Conservation (phyloP, 2,329 filamentous ascomycete species). For the Fusarium sambucinum region DNA sequence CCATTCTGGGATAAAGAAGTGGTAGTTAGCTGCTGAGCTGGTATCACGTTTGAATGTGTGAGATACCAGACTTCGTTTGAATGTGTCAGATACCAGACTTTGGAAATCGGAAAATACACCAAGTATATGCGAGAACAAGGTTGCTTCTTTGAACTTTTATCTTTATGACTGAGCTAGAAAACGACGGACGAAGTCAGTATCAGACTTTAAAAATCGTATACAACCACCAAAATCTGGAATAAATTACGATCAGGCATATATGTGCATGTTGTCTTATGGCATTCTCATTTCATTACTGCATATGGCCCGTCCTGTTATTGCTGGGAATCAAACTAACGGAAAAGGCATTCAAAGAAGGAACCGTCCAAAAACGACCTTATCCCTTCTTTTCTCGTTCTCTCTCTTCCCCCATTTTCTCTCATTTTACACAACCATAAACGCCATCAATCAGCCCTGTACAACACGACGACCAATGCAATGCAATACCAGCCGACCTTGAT, state of each 20-base stretch:
- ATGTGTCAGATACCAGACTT: too few species aligned
- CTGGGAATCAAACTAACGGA: conserved; percentile 32
- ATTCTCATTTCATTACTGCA: conserved; percentile 44
- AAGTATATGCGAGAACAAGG: too few species aligned
- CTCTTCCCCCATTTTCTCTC: neutral
- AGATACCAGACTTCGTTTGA: too few species aligned
- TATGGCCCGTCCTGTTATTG: conserved; percentile 35
- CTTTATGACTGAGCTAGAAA: too few species aligned
- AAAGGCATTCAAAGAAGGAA: conserved; percentile 24
- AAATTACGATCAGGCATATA: too few species aligned
- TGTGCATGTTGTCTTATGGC: conserved; percentile 8
- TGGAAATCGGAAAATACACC: too few species aligned
- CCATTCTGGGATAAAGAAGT: neutral
- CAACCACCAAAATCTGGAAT: too few species aligned
- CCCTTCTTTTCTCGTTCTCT: conserved; percentile 6
- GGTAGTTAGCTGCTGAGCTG: too few species aligned
- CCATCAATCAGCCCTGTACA: conserved; percentile 46
- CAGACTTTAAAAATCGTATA: too few species aligned
- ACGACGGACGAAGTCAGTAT: too few species aligned
- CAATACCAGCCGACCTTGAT: conserved; percentile 48
- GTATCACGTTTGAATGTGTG: too few species aligned
- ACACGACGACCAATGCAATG: conserved; percentile 48
- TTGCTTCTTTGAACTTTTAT: too few species aligned
- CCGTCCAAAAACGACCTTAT: conserved; percentile 17
- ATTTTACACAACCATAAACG: conserved; percentile 48